Evolutionary conservation across 2,329 filamentous ascomycete species (phyloP), one percentile per base, ranked within the genome.

Genomic region (Colletotrichum scovillei): DNA sequence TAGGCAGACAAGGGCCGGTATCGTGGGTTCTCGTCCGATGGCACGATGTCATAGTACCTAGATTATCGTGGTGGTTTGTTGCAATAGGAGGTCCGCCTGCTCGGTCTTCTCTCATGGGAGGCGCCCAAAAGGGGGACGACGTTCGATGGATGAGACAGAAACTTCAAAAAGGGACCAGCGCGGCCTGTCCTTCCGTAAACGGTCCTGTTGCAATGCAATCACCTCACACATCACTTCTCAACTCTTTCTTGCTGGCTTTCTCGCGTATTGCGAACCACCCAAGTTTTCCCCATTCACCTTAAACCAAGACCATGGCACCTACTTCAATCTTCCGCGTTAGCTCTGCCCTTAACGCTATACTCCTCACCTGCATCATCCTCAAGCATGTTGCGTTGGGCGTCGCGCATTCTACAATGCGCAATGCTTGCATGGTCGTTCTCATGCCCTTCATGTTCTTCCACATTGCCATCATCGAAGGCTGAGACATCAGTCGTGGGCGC

Each of bases 371-470:
- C 67, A 73, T 73, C 70, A 70, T 73, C 6, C 70, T 73, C 67
- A 73, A 73, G 46, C 70, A 70, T n/a, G 60, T 70, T 28, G 56
- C 60, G 14, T 38, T 73, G 28, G 67, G 55, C 32, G 46, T 73
- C 35, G 49, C 60, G 11, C 60, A 62, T n/a, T 73, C 67, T 3
- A 56, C 70, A 9, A 9, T 62, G 14, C 67, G 70, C 2, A 60
- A 70, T 30, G 70, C 62, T 2, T 70, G 60, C 53, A 66, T 73
- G 67, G 70, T 38, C 0, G 49, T 70, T 5, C 60, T 73, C 5
- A 70, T 73, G 53, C 70, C 70, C n/a, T n/a, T 73, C 35, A 66
- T 73, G 67, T 62, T 73, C 28, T 8, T 73, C 14, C 70, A 73
- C 46, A 63, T 73, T 16, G 42, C 68, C 32, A 62, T 70, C 46